Evolutionary conservation across 2,329 filamentous ascomycete genomes (phyloP), one percentile per base, ranked within the genome.

Genomic region (Rhynchosporium agropyri): DNA sequence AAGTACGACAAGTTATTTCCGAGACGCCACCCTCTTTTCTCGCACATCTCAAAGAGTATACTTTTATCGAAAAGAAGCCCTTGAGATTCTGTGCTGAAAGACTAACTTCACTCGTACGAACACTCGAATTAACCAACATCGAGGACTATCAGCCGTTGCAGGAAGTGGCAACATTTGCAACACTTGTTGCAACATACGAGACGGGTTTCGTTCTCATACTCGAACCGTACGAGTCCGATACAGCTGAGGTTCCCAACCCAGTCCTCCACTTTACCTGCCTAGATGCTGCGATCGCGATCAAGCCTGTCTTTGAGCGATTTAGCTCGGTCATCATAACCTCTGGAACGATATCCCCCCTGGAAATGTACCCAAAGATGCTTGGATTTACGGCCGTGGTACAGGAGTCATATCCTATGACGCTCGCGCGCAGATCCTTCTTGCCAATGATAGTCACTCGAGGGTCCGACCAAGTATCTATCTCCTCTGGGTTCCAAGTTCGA

Each of bases 301-400:
- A 95, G 67, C 95, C 95, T 0, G 94, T 99, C 4, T 97, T 99
- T 73, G 94, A 99, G 64, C 89, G 95, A 58, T 99, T 99, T 76
- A 93, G 91, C 76, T 98, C 95, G 1, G 95, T 99, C 68, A 96
- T 99, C 73, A 98, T 99, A 74, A 99, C 95, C 0, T 98, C 95
- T 0, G 95, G 95, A 67, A 99, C 95, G 1, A 92, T 99, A 65
- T 98, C 95, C 1, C 95, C 95, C 0, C 79, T 99, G 3, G 96
- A 99, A 75, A 99, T 99, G 90, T 99, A 99, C 73, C 96, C 95
- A 0, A 97, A 97, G 74, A 99, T 99, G 93, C 87, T 99, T 31
- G 90, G 92, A 59, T 99, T 99, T 77, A 83, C 84, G 9, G 92
- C 93, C 1, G 92, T 98, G 0, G 89, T 98, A 3, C 93, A 98